Evolutionary conservation across 495 filamentous ascomycete species (phyloP).

Genomic region (Lophiotrema nucula): DNA sequence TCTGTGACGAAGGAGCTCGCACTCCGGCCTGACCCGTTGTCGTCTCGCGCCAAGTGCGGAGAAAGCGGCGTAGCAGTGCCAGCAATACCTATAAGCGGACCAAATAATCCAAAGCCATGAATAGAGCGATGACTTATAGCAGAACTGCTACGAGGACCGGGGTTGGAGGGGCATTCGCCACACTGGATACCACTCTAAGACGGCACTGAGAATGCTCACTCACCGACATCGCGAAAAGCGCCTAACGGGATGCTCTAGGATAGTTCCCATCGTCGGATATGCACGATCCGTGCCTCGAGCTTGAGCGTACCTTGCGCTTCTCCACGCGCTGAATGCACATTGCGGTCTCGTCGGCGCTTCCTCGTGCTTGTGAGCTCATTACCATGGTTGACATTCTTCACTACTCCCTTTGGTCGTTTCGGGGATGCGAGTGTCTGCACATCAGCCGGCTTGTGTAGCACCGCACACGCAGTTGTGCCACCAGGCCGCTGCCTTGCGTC

Average conservation of each 20-base stretch:
- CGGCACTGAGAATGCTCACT: slow-evolving; percentile 8
- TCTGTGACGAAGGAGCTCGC: slow-evolving; percentile 1
- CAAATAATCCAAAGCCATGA: slow-evolving; percentile 1
- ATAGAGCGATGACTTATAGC: neutral
- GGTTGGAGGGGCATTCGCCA: slow-evolving; percentile 12
- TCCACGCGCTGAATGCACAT: slow-evolving; percentile 22
- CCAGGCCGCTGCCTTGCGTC: slow-evolving; percentile 25
- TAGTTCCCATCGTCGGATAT: neutral
- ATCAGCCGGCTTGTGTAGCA: slow-evolving; percentile 23
- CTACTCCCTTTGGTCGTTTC: slow-evolving; percentile 14
- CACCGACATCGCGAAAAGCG: slow-evolving; percentile 20
- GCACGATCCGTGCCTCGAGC: slow-evolving; percentile 24
- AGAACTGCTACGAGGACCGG: slow-evolving; percentile 8
- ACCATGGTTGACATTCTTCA: slow-evolving; percentile 9
- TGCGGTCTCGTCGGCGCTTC: slow-evolving; percentile 18
- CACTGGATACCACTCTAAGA: slow-evolving; percentile 18
- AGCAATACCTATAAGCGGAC: slow-evolving; percentile 8
- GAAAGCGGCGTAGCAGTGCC: neutral
- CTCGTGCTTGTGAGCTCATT: slow-evolving; percentile 16
- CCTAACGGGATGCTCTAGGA: neutral
- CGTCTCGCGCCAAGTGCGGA: neutral
- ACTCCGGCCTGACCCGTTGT: slow-evolving; percentile 4
- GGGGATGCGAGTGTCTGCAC: slow-evolving; percentile 1
- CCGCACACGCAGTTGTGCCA: slow-evolving; percentile 23
- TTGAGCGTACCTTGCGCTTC: slow-evolving; percentile 16